Conservation (phyloP, 2,329 filamentous ascomycete genomes). For the Sclerotinia glacialis region DNA sequence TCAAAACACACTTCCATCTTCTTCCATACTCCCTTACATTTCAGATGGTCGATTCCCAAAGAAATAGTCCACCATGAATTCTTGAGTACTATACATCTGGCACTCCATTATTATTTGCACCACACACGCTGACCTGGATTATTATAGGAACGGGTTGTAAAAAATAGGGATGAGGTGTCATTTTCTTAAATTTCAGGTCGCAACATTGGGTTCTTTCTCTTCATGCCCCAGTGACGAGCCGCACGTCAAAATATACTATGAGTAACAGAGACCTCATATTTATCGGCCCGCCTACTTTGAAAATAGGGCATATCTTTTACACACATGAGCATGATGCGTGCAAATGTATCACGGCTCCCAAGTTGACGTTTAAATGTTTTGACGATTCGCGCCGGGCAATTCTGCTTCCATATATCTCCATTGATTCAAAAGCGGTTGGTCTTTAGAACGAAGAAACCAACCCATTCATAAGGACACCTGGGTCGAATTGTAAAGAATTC, state of each 20-base stretch:
- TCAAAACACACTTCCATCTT: background rate
- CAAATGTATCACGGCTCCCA: background rate
- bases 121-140: background rate
- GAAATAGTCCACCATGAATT: background rate
- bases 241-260: no score
- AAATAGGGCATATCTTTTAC: background rate
- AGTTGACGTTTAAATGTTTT: background rate
- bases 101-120: background rate
- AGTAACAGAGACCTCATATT: background rate
- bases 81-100: background rate
- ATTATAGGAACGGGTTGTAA: background rate
- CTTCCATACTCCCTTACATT: background rate
- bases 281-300: background rate
- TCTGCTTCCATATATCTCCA: background rate
- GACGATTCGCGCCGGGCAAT: background rate
- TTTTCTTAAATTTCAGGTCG: background rate
- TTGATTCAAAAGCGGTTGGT: background rate
- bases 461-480: background rate
- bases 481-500: background rate
- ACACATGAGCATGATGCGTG: background rate
- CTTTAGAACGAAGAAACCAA: background rate
- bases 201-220: background rate
- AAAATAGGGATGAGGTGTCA: background rate
- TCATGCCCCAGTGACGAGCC: no score
- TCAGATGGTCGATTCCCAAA: background rate